Evolutionary conservation across 768 basidiomycete species (phyloP), one percentile per base, ranked within the genome.

Genomic region (Auricularia sp.): DNA sequence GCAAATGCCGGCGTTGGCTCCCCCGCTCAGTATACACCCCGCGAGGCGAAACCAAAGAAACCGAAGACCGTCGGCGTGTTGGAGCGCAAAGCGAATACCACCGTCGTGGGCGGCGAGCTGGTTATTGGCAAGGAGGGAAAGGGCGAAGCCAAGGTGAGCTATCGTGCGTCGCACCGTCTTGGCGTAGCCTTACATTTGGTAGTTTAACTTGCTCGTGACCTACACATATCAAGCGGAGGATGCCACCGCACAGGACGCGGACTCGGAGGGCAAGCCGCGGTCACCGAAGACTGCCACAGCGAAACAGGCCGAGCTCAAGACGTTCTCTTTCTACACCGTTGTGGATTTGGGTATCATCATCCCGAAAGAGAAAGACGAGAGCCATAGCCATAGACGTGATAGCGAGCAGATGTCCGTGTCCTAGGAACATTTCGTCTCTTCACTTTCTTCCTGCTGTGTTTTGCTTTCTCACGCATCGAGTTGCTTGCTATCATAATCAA

Each of bases 191-290:
- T 16, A 42, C 36, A 7, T 6, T 51, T 18, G 59, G 3, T 73
- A 98, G 95, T 94, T 94, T 74, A 94, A 94, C 70, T 87, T 98
- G 84, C 83, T 94, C 66, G 88, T 99, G 1, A 85, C 92, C 2
- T 98, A 93, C 74, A 96, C 93, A 0, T 99, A 98, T 73, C 84
- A 90, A 39, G 88, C 92, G 0, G 96, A 98, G 70, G 95, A 97
- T 66, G 81, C 86, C 29, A 79, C 84, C 2, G 83, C 84, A 14
- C 82, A 84, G 1, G 86, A 87, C 62, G 77, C 61, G 69, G 61
- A 78, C 75, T n/a, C 76, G 74, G 77, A 77, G 16, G 76, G 33
- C 23, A 69, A 65, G n/a, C 79, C 51, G 75, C 79, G 18, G 78
- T 79, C 70, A 65, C 72, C 76, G n/a, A 72, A 76, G 60, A 84